Base-by-base conservation (phyloP, 352 stramenopile genomes). In the Phytophthora pseudosyringae region DNA sequence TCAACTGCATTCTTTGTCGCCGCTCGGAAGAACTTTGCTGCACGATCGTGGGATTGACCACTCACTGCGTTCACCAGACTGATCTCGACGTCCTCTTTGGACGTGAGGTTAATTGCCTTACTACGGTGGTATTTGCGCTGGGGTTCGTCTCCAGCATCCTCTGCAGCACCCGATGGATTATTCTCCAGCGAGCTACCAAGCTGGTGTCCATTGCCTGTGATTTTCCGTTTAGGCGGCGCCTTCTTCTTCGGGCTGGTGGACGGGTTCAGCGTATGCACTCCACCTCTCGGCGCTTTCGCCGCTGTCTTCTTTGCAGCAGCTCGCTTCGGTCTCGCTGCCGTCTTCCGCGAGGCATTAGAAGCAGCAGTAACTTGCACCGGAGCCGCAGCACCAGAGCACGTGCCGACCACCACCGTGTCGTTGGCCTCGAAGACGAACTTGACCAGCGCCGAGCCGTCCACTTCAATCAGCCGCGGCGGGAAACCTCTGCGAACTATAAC, bases 21-120 rank as follows among this genome's bases (percentile, higher is more conserved):
- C 0, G 81, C 73, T 28, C 85, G 85, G 44, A 95, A 93, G 55
- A 96, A 96, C 62, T 94, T 94, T 21, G 69, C 75, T 10, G 77
- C 68, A 32, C 80, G 84, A 59, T 82, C 80, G 8, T 76, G 73
- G 1, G 82, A 81, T 21, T 66, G 58, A 12, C 75, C 76, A 35
- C 76, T 91, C 9, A 96, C 88, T 6, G 86, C 88, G 38, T 85
- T 72, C 21, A 81, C 79, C 21, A 96, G 66, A 47, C 67, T 75
- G 33, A 81, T 54, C n/a, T 71, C 84, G 31, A 96, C 76, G 49
- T 92, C 86, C 32, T 93, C 88, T 57, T 94, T 94, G 3, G 83
- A 93, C 26, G 69, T 89, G 41, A 94, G 62, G 6, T 93, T 71
- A 36, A 94, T 70, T 9, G 73, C 71, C 15, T 61, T 73, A 7